A percentile compares a stretch with the other conserved stretches of the same genome.
phyloP scores from a whole-genome alignment of 148 eudicot genomes.

The Selenicereus undatus region DNA sequence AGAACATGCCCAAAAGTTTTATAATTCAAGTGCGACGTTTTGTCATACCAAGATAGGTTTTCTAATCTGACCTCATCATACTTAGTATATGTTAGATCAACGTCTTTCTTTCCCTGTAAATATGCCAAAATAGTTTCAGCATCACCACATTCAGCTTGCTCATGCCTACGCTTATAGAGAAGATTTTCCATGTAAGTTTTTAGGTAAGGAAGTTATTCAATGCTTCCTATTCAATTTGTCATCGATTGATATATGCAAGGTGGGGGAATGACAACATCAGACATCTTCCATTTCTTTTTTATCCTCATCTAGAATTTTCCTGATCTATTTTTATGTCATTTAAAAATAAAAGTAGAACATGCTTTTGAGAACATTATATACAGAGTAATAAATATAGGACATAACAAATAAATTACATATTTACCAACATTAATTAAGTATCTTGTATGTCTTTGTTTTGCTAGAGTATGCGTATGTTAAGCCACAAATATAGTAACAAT shows the following conservation, averaged over 20 bases:
- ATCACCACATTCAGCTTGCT: neutral
- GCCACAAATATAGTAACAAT: neutral
- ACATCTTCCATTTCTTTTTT: neutral
- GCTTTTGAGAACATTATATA: neutral
- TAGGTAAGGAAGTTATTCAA: too few species aligned
- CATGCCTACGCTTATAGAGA: neutral
- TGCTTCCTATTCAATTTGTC: neutral
- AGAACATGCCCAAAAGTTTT: neutral
- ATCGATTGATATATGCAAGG: neutral
- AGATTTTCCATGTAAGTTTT: neutral
- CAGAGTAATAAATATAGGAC: neutral
- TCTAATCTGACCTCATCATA: neutral
- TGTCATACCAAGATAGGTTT: neutral
- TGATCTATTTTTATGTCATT: neutral
- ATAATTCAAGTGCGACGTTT: too few species aligned
- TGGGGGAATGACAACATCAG: neutral
- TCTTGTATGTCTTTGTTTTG: neutral
- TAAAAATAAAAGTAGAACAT: too few species aligned
- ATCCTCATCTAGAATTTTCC: neutral
- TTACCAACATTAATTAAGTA: neutral
- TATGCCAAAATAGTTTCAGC: neutral
- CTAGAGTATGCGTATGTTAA: neutral
- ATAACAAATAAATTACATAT: neutral
- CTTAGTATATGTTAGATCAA: neutral
- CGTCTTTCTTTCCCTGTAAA: neutral